Evolutionary conservation across 441 rosid species (phyloP), one percentile per base, ranked within the genome.

Genomic region (Iberis amara): DNA sequence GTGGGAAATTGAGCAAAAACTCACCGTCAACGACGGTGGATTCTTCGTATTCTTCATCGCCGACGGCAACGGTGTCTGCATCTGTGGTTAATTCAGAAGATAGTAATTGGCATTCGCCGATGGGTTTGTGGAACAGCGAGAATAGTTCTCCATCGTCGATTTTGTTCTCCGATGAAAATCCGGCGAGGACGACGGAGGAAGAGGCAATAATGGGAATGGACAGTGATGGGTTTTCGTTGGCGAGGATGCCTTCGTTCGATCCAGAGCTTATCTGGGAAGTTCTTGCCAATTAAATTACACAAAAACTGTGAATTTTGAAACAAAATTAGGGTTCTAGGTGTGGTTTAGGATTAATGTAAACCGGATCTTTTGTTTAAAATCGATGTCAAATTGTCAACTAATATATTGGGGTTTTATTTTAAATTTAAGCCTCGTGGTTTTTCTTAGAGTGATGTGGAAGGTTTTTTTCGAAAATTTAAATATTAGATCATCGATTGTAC

Each of bases 211-310:
- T 58, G 61, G 66, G 47, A 61, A 59, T 52, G 41, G 70, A 58
- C 11, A 65, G 69, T 47, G 88, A 78, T 45, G 85, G 73, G 39
- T 84, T 79, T 28, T 81, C 79, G 7, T 84, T 92, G 0, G 83
- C 85, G 41, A 86, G 83, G 62, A 72, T 92, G 86, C 98, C 96
- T 1, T 92, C 98, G 23, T 86, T 68, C 33, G 98, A 92, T 59
- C 85, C 94, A 1, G 98, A 92, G 50, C 75, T 86, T 66, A 80
- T 88, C 5, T 92, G 98, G 98, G 85, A 86, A 52, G 89, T 86
- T 69, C 88, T 91, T 50, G 91, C 95, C 8, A 91, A 66, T 61
- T 88, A 68, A 73, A 57, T n/a, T 8, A 35, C 51, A 31, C 33
- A 10, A 26, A 8, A 31, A 31, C 35, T 59, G 45, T 39, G 62